Base-by-base conservation (phyloP, 306 rosid species). In the Rubus parviflorus region DNA sequence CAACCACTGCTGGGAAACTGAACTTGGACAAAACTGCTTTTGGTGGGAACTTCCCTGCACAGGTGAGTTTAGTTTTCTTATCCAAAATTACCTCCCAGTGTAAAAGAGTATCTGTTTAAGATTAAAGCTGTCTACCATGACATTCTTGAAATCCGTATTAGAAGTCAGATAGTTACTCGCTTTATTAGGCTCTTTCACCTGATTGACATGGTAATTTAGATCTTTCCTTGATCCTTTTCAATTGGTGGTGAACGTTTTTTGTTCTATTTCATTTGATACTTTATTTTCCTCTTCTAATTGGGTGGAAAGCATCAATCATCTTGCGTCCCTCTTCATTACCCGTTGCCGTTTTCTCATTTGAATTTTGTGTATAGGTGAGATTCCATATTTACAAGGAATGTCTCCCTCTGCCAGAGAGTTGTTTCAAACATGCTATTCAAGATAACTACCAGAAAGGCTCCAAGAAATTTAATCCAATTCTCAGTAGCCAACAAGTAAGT, bases 11-110 rank as follows among this genome's bases (percentile, higher is more conserved):
- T 60, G 78, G 78, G 30, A 15, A 0, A 14, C 15, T 74, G 69
- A 60, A 74, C 57, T 74, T 63, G 77, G 69, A 74, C 11, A 17
- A 45, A 46, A 6, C 20, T n/a, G 78, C 70, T 45, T 74, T 74
- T 45, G 56, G 70, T 46, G 78, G 78, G 51, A 45, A n/a, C 56
- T 74, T 74, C 51, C 78, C 78, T 45, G 78, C 78, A 17, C 78
- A 74, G 70, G 70, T 74, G 58, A 45, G 58, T 35, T 25, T 74
- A 54, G 10, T 2, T 57, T 58, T 23, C 30, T 3, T 46, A 42
- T 30, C 56, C 35, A 30, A 0, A 19, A 8, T 30, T 17, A 70
- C 38, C 7, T 70, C 45, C 20, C 2, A 15, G 15, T 7, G 45
- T 60, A 16, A 46, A 46, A 69, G 56, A 22, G 73, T 47, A 35